Evolutionary conservation across 257 asterid species (phyloP), one percentile per base, ranked within the genome.

Genomic region (Solanum medicagineum): DNA sequence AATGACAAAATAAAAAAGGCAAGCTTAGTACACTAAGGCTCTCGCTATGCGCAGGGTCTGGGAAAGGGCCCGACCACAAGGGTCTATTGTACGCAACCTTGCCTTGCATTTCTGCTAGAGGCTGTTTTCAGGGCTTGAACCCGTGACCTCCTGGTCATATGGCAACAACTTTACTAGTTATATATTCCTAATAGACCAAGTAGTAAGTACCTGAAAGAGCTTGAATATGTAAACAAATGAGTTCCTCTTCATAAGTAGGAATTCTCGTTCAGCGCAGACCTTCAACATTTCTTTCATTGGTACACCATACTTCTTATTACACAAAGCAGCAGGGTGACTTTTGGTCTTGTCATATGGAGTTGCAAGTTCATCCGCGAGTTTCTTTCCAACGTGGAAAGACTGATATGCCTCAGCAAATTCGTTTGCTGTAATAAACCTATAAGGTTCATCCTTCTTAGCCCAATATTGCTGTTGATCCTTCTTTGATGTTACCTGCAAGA

Each of bases 281-380:
- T 91, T 92, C 84, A 94, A 60, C 80, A 94, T 87, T 54, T 90
- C 92, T 81, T 84, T 90, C 74, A 81, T 85, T 26, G 92, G 90
- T 20, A 91, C 87, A 13, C 95, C 97, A 63, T 85, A 92, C 83
- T 88, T 92, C 49, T 89, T 15, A 29, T 86, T 90, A 6, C 93
- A 86, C 83, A 93, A 66, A 13, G 97, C 93, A 8, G 95, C 94
- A 1, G 93, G 95, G 60, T 93, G 95, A 87, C 90, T 91, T 74
- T 85, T 91, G 84, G 73, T 89, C 93, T 91, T 92, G 85, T 92
- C 95, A 74, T 59, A 93, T 8, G 93, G 94, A 22, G 75, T 75
- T 2, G 92, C 62, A 26, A 93, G 92, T 85, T 92, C 94, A 3
- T 89, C 92, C 7, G 80, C 84, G 1, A 91, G 26, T 36, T 57